Percentiles rank a stretch among this genome's conserved stretches.
These are phyloP conservation scores for Cnidoscolus chayamansa DNA, from an alignment of 441 rosid genomes.

Conservation along the genomic window DNA sequence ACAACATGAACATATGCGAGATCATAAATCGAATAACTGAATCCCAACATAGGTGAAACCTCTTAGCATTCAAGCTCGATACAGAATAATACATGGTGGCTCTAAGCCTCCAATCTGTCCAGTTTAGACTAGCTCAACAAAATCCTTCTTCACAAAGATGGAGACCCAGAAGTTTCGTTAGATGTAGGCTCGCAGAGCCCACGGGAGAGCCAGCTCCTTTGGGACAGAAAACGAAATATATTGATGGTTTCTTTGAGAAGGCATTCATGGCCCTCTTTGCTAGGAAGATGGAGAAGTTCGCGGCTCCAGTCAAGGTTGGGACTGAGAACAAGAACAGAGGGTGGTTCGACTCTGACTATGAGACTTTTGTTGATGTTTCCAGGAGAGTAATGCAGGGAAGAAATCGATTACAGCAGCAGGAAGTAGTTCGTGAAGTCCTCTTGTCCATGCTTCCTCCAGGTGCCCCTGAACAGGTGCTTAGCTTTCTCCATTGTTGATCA, in stretches of 20 bases:
- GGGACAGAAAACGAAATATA: slow-evolving; percentile 78
- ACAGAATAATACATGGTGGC: slow-evolving; percentile 52
- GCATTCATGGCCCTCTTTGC: slow-evolving; percentile 83
- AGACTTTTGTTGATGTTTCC: slow-evolving; percentile 81
- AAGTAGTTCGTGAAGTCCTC: slow-evolving; percentile 84
- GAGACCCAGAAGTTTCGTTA: slow-evolving; percentile 22
- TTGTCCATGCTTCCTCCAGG: slow-evolving; percentile 92
- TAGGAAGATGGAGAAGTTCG: slow-evolving; percentile 83
- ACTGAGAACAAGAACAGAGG: slow-evolving; percentile 34
- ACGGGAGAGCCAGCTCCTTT: slow-evolving; percentile 81
- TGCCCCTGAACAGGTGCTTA: slow-evolving; percentile 70
- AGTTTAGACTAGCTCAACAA: slow-evolving; percentile 19
- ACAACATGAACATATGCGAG: not conserved
- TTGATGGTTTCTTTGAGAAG: slow-evolving; percentile 71
- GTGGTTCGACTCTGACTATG: slow-evolving; percentile 58
- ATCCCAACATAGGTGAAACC: not conserved
- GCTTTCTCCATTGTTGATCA: not conserved
- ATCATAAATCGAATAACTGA: not conserved
- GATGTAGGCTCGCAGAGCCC: slow-evolving; percentile 75
- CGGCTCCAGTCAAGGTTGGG: slow-evolving; percentile 33
- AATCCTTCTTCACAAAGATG: slow-evolving; percentile 18
- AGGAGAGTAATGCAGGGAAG: slow-evolving; percentile 80
- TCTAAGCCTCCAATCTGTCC: slow-evolving; percentile 48
- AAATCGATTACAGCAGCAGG: slow-evolving; percentile 65
- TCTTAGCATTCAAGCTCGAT: slow-evolving; percentile 1